Percentiles rank a stretch among this genome's conserved stretches.
Evolutionary conservation across 2,329 filamentous ascomycete species (phyloP).

Genomic region (Berkeleyomyces basicola): DNA sequence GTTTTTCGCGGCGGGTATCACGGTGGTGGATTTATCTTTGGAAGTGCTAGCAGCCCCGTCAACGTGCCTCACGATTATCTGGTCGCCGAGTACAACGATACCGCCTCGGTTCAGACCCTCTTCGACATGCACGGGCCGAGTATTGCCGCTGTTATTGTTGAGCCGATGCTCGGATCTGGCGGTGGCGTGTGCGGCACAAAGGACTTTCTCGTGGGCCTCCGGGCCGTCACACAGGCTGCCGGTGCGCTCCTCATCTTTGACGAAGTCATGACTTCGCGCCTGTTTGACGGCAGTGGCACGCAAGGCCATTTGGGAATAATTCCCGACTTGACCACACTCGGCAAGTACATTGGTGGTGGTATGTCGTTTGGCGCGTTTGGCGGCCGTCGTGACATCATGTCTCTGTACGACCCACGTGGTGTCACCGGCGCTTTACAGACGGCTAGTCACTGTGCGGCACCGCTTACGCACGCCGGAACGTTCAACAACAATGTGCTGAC

Average conservation of each 20-base stretch:
- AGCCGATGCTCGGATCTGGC: constrained; percentile 48
- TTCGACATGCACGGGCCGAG: constrained; percentile 20
- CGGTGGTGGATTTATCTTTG: constrained; percentile 17
- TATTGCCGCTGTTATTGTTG: constrained; percentile 47
- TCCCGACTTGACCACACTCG: constrained; percentile 47
- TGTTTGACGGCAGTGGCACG: constrained; percentile 32
- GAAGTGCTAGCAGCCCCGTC: constrained; percentile 20
- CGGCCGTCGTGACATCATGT: constrained; percentile 41
- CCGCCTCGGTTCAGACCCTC: constrained; percentile 27
- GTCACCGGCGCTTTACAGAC: constrained; percentile 40
- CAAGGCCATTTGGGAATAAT: constrained; percentile 26
- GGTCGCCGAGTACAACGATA: constrained; percentile 45
- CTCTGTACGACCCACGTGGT: constrained; percentile 33
- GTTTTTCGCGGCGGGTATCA: constrained; percentile 31
- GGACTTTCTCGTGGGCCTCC: constrained; percentile 36
- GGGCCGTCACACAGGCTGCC: constrained; percentile 22
- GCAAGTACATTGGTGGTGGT: constrained; percentile 52
- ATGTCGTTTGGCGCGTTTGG: constrained; percentile 52
- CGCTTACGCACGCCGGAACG: constrained; percentile 40
- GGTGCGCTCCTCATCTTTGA: constrained; percentile 49
- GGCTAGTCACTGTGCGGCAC: constrained; percentile 35
- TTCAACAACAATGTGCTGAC: constrained; percentile 51
- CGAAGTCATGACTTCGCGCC: constrained; percentile 53
- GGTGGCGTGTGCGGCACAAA: constrained; percentile 35
- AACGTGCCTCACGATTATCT: constrained; percentile 39